phyloP scores from a whole-genome alignment of 331 rosid genomes.

The Acacia pycnantha region DNA sequence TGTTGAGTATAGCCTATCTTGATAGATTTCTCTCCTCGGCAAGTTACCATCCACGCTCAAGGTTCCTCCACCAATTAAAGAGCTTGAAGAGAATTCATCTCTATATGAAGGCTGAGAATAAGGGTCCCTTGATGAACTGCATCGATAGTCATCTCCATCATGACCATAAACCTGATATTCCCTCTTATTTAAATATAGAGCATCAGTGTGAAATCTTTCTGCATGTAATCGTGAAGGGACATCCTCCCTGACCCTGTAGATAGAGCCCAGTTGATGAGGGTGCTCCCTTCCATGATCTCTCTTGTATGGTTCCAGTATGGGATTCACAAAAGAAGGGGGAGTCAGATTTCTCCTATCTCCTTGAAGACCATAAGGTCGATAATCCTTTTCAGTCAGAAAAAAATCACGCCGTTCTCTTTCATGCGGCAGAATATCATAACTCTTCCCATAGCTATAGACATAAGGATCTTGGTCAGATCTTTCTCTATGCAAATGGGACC shows the following conservation, averaged over 20 bases:
- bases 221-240: constrained; percentile 40
- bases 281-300: constrained; percentile 61
- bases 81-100: constrained; percentile 46
- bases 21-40: constrained; percentile 46
- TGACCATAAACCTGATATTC: background rate
- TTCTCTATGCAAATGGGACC: constrained; percentile 36
- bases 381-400: constrained; percentile 68
- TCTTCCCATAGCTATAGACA: constrained; percentile 27
- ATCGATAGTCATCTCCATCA: constrained; percentile 27
- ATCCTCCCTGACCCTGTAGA: constrained; percentile 41
- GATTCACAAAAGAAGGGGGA: constrained; percentile 34
- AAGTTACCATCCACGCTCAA: constrained; percentile 30
- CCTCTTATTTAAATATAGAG: constrained; percentile 41
- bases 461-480: constrained; percentile 33
- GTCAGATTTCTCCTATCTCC: constrained; percentile 48
- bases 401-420: constrained; percentile 48
- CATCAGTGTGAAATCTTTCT: constrained; percentile 40
- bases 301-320: constrained; percentile 38
- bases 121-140: constrained; percentile 43
- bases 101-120: constrained; percentile 48
- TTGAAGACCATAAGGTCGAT: constrained; percentile 76
- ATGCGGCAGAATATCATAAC: background rate
- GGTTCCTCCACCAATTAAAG: constrained; percentile 28
- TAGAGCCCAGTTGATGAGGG: constrained; percentile 37
- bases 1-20: constrained; percentile 57